These are phyloP conservation scores for Helicostylum pulchrum DNA, from an alignment of 192 early-diverging fungal species.

Conservation along the genomic window DNA sequence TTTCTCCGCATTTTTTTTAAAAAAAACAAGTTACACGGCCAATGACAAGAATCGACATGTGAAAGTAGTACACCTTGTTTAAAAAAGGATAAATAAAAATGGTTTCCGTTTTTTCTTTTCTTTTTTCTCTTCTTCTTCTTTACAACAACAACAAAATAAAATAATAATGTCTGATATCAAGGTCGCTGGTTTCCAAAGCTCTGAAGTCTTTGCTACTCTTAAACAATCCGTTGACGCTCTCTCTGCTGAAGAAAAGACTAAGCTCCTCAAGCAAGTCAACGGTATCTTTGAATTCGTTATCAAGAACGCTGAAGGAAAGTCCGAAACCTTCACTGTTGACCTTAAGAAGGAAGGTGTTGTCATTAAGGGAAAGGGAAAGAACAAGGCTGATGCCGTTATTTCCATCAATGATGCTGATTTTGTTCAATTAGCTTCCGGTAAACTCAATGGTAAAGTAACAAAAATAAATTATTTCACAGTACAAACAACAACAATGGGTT, in stretches of 20 bases:
- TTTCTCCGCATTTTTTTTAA: no score
- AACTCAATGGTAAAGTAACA: constrained; percentile 68
- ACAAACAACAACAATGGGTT: not conserved
- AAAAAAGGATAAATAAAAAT: not conserved
- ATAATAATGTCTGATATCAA: constrained; percentile 34
- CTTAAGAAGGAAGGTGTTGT: constrained; percentile 69
- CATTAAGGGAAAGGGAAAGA: constrained; percentile 53
- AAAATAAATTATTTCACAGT: not conserved
- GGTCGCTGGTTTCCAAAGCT: constrained; percentile 67
- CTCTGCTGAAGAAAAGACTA: constrained; percentile 58
- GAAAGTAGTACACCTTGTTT: no score
- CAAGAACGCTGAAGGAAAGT: constrained; percentile 64
- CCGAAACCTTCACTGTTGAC: constrained; percentile 80
- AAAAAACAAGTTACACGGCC: no score
- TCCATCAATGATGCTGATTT: constrained; percentile 76
- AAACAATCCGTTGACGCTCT: constrained; percentile 53
- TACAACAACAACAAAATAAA: not conserved
- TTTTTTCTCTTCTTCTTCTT: constrained; percentile 2
- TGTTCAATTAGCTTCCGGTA: constrained; percentile 78
- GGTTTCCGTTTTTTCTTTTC: not conserved
- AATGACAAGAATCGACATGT: no score
- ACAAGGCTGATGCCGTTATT: constrained; percentile 72
- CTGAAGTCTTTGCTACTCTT: constrained; percentile 71
- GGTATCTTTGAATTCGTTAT: constrained; percentile 88
- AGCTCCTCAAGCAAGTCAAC: constrained; percentile 71